Percentiles rank a stretch among this genome's conserved stretches.
Evolutionary conservation across 345 rosid species (phyloP).

Genomic region (Camelina neglecta): DNA sequence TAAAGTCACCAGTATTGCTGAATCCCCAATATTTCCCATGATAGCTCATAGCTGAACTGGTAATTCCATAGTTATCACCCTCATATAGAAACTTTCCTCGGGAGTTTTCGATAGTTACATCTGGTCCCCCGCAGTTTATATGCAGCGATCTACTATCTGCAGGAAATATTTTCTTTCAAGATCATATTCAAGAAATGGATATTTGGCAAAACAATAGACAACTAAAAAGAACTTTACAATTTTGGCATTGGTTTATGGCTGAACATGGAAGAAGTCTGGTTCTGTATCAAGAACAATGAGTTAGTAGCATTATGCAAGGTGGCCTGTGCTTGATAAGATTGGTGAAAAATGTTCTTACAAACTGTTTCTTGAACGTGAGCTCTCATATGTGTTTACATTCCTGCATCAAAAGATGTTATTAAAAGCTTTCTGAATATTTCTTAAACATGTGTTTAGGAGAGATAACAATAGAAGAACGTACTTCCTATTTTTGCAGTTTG

Average conservation of each 20-base stretch:
- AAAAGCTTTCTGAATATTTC: not conserved
- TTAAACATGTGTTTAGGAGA: not conserved
- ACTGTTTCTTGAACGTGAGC: conserved; percentile 33
- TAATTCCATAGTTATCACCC: conserved; percentile 37
- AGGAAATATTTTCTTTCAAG: not conserved
- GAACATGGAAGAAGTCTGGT: conserved; percentile 43
- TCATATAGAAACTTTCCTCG: conserved; percentile 36
- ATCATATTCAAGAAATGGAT: conserved; percentile 1
- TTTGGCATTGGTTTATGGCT: conserved; percentile 19
- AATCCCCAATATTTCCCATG: conserved; percentile 40
- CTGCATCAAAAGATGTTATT: conserved; percentile 30
- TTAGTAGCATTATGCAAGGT: not conserved
- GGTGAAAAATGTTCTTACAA: conserved; percentile 33
- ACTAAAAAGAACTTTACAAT: conserved; percentile 22
- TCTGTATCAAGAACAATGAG: conserved; percentile 34
- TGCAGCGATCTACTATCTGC: conserved; percentile 38
- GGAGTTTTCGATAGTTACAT: conserved; percentile 37
- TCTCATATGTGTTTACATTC: conserved; percentile 41
- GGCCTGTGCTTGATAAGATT: not conserved
- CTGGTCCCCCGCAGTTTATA: conserved; percentile 47
- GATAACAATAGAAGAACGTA: conserved; percentile 25
- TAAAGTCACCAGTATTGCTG: conserved; percentile 49
- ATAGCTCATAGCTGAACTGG: conserved; percentile 31
- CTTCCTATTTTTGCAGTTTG: conserved; percentile 41
- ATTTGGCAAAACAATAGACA: not conserved